Percentiles rank a stretch among this genome's conserved stretches.
Conservation (phyloP, 805 yeast species). For the Clavispora fructus region DNA sequence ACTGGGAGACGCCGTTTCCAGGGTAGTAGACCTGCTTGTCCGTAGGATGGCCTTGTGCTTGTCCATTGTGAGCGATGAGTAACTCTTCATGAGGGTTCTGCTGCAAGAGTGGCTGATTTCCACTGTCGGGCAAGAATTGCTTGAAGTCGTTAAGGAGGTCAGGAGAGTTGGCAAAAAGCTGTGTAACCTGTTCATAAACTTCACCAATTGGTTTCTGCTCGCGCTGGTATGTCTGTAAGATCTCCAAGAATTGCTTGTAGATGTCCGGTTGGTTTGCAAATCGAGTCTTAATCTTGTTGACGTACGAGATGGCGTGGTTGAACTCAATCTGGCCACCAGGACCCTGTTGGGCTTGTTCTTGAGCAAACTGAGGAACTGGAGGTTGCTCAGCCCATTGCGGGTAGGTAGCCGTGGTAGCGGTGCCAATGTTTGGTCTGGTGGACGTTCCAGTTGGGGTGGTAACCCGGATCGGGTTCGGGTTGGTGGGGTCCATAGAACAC, state of each 20-base stretch:
- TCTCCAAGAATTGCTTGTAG: conserved; percentile 90
- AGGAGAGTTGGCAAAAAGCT: conserved; percentile 86
- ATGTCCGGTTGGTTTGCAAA: conserved; percentile 93
- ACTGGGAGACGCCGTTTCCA: conserved; percentile 36
- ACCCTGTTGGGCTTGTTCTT: conserved; percentile 14
- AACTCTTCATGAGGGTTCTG: conserved; percentile 19
- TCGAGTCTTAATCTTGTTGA: conserved; percentile 90
- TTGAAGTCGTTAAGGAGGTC: conserved; percentile 92
- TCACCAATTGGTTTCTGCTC: conserved; percentile 94
- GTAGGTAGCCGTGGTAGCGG: conserved; percentile 3
- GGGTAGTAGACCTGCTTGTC: conserved; percentile 13
- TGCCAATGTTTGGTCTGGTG: conserved; percentile 46
- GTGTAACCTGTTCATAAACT: conserved; percentile 89
- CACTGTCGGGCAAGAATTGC: conserved; percentile 86
- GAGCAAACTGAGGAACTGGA: background rate
- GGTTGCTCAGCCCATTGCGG: background rate
- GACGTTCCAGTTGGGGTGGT: conserved; percentile 94
- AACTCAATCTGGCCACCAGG: conserved; percentile 78
- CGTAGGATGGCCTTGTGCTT: conserved; percentile 16
- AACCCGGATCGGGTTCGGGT: conserved; percentile 87
- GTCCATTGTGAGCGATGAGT: conserved; percentile 15
- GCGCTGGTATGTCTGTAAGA: conserved; percentile 91
- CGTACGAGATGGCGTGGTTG: conserved; percentile 94
- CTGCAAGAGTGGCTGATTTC: conserved; percentile 31
- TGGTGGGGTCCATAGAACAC: conserved; percentile 83